Evolutionary conservation across 2,329 filamentous ascomycete genomes (phyloP).

Genomic region (Monosporascus sp.): DNA sequence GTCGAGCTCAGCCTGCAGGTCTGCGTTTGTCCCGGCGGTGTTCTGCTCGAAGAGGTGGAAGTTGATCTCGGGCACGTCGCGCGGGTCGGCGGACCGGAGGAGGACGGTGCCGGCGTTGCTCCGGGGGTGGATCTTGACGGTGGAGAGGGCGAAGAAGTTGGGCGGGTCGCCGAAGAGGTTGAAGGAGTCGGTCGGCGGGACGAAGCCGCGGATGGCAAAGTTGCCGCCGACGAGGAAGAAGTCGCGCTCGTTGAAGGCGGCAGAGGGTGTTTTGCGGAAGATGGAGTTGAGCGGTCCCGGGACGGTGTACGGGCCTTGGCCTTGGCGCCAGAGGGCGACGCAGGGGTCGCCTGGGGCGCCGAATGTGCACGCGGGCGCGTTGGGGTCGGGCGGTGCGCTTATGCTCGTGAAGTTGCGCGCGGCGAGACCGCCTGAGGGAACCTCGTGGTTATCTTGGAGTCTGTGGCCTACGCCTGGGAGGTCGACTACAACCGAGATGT

Average conservation of each 20-base stretch:
- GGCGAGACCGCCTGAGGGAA: conserved; percentile 14
- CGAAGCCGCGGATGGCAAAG: too few relatives aligned
- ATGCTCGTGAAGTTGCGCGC: too few relatives aligned
- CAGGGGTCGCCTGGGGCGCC: not conserved
- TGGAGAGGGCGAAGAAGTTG: too few relatives aligned
- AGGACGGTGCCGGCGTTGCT: conserved; percentile 58
- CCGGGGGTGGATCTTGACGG: conserved; percentile 35
- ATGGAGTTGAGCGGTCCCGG: too few relatives aligned
- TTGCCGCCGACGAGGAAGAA: too few relatives aligned
- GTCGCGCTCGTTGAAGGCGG: too few relatives aligned
- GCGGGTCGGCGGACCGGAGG: conserved; percentile 56
- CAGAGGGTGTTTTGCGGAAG: too few relatives aligned
- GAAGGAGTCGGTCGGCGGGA: too few relatives aligned
- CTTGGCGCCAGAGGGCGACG: not conserved
- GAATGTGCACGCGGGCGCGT: conserved; percentile 13
- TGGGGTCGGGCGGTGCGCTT: conserved; percentile 27
- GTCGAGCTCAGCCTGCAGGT: conserved; percentile 52
- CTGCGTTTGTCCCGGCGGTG: conserved; percentile 38
- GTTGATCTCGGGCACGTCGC: conserved; percentile 56
- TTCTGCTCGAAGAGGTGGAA: conserved; percentile 54
- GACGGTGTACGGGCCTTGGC: too few relatives aligned
- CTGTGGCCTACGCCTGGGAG: conserved; percentile 51
- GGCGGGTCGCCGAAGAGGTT: too few relatives aligned
- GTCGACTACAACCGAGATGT: conserved; percentile 41
- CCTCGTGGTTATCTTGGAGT: conserved; percentile 47